A percentile compares a stretch with the other conserved stretches of the same genome.
Conservation (phyloP, 2,329 filamentous ascomycete species). For the Lachnellula subtilissima region DNA sequence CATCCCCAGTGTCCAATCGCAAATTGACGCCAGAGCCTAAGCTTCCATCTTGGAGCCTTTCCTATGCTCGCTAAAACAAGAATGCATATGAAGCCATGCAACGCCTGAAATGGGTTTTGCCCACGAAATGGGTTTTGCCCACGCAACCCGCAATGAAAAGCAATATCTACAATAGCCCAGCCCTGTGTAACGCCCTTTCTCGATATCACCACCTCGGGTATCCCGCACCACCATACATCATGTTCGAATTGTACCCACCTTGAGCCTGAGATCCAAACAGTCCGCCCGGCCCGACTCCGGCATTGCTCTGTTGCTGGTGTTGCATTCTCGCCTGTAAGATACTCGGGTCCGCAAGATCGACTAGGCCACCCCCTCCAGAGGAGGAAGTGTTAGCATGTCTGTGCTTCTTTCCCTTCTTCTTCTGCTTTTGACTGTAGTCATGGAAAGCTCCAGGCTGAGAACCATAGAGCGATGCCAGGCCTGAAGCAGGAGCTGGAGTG, state of each 20-base stretch:
- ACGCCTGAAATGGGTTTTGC: slow-evolving; percentile 24
- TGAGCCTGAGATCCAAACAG: slow-evolving; percentile 82
- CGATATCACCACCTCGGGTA: slow-evolving; percentile 61
- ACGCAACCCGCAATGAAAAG: slow-evolving; percentile 31
- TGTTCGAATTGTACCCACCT: slow-evolving; percentile 90
- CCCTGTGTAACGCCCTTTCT: slow-evolving; percentile 22
- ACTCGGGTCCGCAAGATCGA: slow-evolving; percentile 99
- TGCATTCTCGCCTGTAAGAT: slow-evolving; percentile 98
- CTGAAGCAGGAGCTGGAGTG: slow-evolving; percentile 82
- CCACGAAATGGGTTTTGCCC: too few relatives aligned
- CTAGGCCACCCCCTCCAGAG: slow-evolving; percentile 97
- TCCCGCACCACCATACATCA: slow-evolving; percentile 72
- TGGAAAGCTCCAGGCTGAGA: slow-evolving; percentile 79
- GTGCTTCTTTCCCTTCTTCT: slow-evolving; percentile 99
- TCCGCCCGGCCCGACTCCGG: slow-evolving; percentile 74
- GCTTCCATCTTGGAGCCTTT: slow-evolving; percentile 35
- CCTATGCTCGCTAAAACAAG: slow-evolving; percentile 46
- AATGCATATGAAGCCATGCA: slow-evolving; percentile 32
- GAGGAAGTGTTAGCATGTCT: slow-evolving; percentile 99
- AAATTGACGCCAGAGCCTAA: slow-evolving; percentile 32
- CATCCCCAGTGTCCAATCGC: slow-evolving; percentile 24
- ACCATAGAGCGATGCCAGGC: slow-evolving; percentile 87
- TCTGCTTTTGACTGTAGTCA: slow-evolving; percentile 93
- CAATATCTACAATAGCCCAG: slow-evolving; percentile 29
- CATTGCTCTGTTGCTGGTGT: slow-evolving; percentile 76